Evolutionary conservation across 2,329 filamentous ascomycete genomes (phyloP).

Genomic region (Nemania serpens): DNA sequence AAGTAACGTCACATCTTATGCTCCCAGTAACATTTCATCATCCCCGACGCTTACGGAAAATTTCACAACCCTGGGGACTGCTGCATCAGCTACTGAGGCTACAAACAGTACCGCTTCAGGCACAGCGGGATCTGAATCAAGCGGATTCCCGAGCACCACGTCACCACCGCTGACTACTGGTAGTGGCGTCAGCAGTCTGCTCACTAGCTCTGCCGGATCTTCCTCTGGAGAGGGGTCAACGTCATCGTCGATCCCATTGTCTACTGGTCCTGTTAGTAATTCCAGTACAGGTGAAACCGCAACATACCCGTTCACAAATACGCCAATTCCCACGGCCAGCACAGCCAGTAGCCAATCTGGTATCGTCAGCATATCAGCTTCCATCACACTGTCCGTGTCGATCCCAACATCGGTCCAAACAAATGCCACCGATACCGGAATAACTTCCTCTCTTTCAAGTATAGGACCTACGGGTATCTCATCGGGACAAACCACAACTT

Average conservation of each 20-base stretch:
- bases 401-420: slow-evolving; percentile 7
- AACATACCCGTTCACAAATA: slow-evolving; percentile 11
- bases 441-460: slow-evolving; percentile 14
- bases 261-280: not conserved
- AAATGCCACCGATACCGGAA: slow-evolving; percentile 6
- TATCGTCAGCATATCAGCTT: not conserved
- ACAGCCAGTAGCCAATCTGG: not conserved
- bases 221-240: too few relatives aligned
- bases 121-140: not conserved
- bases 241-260: not conserved
- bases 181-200: not conserved
- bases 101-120: not conserved
- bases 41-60: not conserved
- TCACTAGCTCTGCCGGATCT: too few relatives aligned
- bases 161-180: slow-evolving; percentile 3
- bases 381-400: not conserved
- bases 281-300: slow-evolving; percentile 6
- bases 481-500: not conserved
- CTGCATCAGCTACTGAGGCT: not conserved
- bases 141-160: not conserved
- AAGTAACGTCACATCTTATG: slow-evolving; percentile 1
- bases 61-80: not conserved
- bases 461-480: not conserved
- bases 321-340: not conserved
- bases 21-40: not conserved